A percentile compares a stretch with the other conserved stretches of the same genome.
Evolutionary conservation across 2,329 filamentous ascomycete species (phyloP).

Genomic region (Claviceps paspali): DNA sequence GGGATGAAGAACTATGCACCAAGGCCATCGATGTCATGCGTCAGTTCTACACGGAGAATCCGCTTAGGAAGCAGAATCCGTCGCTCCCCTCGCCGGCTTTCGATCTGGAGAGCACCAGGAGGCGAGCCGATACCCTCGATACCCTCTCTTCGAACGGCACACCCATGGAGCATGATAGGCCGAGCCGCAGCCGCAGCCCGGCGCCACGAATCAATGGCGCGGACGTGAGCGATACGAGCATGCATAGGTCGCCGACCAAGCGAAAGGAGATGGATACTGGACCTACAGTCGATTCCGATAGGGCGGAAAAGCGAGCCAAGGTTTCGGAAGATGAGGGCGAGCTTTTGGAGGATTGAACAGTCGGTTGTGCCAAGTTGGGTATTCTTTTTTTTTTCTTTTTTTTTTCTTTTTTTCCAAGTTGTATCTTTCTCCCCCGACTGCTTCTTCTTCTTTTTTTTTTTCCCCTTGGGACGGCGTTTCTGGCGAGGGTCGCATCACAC

Average conservation of each 20-base stretch:
- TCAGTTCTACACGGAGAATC: constrained; percentile 51
- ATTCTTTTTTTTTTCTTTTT: not conserved
- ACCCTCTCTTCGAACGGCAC: constrained; percentile 33
- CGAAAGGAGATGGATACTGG: constrained; percentile 25
- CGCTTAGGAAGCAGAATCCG: constrained; percentile 40
- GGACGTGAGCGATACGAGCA: constrained; percentile 11
- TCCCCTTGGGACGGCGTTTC: constrained; percentile 1
- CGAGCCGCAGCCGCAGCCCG: constrained; percentile 37
- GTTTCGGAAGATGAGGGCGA: constrained; percentile 35
- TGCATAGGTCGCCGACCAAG: constrained; percentile 23
- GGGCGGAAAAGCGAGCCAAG: constrained; percentile 28
- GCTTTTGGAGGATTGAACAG: constrained; percentile 21
- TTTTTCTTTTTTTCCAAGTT: too few species aligned
- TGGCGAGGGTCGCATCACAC: not conserved
- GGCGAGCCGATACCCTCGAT: constrained; percentile 29
- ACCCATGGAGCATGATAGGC: constrained; percentile 30
- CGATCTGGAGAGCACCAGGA: constrained; percentile 38
- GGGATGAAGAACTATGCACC: constrained; percentile 53
- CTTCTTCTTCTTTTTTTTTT: not conserved
- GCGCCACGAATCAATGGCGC: constrained; percentile 23
- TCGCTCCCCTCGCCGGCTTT: constrained; percentile 39
- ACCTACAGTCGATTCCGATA: constrained; percentile 16
- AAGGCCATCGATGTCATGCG: constrained; percentile 64
- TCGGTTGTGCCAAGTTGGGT: not conserved
- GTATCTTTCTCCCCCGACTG: too few species aligned